Conservation (phyloP, 768 basidiomycete genomes). For the Cyclocybe aegerita region DNA sequence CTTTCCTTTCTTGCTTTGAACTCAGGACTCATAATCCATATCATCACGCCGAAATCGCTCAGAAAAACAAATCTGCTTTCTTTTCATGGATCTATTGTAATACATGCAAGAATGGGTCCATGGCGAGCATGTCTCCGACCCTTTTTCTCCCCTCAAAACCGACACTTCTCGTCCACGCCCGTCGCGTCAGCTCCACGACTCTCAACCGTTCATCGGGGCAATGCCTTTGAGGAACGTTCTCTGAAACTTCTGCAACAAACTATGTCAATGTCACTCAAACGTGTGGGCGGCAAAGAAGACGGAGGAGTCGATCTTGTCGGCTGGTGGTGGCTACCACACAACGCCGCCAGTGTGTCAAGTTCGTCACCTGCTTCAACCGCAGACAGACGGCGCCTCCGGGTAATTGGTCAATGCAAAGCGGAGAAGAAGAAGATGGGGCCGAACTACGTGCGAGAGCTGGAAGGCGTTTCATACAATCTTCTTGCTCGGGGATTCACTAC, state of each 20-base stretch:
- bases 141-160: too few relatives aligned
- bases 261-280: conserved; percentile 77
- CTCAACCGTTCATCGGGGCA: conserved; percentile 69
- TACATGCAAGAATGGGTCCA: too few relatives aligned
- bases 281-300: conserved; percentile 85
- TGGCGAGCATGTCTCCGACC: too few relatives aligned
- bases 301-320: conserved; percentile 88
- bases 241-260: conserved; percentile 56
- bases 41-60: too few relatives aligned
- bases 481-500: conserved; percentile 14
- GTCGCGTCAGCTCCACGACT: conserved; percentile 1
- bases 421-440: conserved; percentile 81
- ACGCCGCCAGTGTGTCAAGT: conserved; percentile 1
- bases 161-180: background rate
- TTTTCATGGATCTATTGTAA: too few relatives aligned
- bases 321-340: conserved; percentile 81
- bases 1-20: too few relatives aligned
- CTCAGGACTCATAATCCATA: too few relatives aligned
- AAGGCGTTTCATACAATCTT: conserved; percentile 76
- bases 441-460: conserved; percentile 82
- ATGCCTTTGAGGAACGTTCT: conserved; percentile 72
- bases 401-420: conserved; percentile 90
- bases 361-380: background rate
- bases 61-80: too few relatives aligned
- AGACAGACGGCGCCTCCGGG: conserved; percentile 55